phyloP scores from a whole-genome alignment of 148 eudicot species.

The Arctostaphylos glauca region DNA sequence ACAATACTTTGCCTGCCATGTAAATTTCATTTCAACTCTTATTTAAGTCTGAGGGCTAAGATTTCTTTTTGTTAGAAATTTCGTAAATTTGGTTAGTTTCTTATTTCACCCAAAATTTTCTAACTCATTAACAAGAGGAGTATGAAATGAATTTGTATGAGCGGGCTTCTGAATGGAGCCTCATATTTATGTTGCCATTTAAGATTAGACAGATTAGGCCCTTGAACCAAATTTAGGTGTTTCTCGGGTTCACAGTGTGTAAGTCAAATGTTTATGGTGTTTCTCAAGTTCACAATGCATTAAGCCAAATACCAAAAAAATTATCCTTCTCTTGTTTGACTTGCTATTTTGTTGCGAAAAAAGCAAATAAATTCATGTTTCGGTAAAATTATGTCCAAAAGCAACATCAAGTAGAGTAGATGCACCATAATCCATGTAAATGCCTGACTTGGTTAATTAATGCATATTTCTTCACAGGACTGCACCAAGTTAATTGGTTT shows the following conservation, averaged over 20 bases:
- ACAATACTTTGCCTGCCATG: background rate
- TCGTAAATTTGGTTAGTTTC: background rate
- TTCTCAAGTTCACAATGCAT: background rate
- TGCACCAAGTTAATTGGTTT: slow-evolving; percentile 45
- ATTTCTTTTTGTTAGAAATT: background rate
- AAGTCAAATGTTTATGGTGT: background rate
- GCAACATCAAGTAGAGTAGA: background rate
- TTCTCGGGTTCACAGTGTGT: background rate
- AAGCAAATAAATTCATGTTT: background rate
- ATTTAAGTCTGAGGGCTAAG: background rate
- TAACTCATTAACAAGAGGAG: background rate
- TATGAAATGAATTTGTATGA: background rate
- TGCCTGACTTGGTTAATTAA: background rate
- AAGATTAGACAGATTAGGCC: background rate
- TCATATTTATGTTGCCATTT: background rate
- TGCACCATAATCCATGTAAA: background rate
- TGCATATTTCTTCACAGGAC: slow-evolving; percentile 30
- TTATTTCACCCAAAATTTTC: background rate
- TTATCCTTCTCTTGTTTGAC: background rate
- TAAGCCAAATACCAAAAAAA: background rate
- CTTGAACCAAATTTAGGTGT: background rate
- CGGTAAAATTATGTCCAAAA: background rate
- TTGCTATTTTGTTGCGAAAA: background rate
- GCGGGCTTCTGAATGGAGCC: background rate
- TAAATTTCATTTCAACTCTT: background rate